Percentiles rank a stretch among this genome's conserved stretches.
phyloP scores from a whole-genome alignment of 2,329 filamentous ascomycete species.

The Dichotomopilus funicola region DNA sequence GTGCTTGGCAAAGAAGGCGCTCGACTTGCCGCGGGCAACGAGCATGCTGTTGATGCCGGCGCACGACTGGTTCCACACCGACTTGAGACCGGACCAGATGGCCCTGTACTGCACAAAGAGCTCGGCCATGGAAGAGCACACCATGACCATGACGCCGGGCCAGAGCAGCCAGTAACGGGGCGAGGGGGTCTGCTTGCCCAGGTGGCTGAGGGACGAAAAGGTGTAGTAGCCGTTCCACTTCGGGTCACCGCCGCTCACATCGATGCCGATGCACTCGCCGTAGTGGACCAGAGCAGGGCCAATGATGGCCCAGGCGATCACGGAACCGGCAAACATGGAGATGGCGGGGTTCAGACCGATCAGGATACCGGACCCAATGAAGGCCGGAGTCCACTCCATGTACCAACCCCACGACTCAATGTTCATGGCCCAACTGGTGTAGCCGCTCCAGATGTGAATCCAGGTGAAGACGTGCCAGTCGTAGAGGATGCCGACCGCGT shows the following conservation, averaged over 20 bases:
- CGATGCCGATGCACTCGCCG: constrained; percentile 39
- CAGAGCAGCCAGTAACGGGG: constrained; percentile 38
- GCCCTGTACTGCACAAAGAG: constrained; percentile 35
- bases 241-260: constrained; percentile 31
- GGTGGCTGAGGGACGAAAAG: constrained; percentile 30
- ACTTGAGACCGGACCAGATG: constrained; percentile 35
- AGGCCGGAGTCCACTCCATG: constrained; percentile 51
- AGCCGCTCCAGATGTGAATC: constrained; percentile 49
- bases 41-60: constrained; percentile 35
- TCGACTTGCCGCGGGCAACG: constrained; percentile 37
- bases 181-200: constrained; percentile 30
- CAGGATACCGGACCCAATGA: constrained; percentile 52
- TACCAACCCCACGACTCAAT: constrained; percentile 55
- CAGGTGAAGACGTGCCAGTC: constrained; percentile 49
- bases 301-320: constrained; percentile 51
- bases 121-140: constrained; percentile 35
- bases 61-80: constrained; percentile 41
- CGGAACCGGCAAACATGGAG: constrained; percentile 49
- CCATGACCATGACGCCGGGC: constrained; percentile 38
- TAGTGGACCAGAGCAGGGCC: constrained; percentile 50
- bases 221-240: constrained; percentile 38
- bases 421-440: constrained; percentile 43
- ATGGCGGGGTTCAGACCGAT: constrained; percentile 53
- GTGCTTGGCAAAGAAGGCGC: constrained; percentile 37
- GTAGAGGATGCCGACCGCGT: constrained; percentile 52